A percentile compares a stretch with the other conserved stretches of the same genome.
Evolutionary conservation across 1,284 basidiomycete species (phyloP).

Genomic region (Trichosporon sp.): DNA sequence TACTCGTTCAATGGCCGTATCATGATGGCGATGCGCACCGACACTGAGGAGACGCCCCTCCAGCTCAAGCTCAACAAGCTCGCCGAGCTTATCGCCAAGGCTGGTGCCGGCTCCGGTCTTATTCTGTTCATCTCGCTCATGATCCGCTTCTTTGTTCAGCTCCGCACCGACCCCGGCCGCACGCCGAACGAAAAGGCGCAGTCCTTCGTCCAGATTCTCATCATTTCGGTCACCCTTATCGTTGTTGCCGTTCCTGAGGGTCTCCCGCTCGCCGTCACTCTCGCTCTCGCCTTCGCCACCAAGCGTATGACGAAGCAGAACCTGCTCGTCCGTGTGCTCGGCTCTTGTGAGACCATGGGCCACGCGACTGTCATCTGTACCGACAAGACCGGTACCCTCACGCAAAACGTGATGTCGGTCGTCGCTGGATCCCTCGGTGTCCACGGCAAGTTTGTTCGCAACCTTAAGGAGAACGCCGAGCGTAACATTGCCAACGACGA

Average conservation of each 20-base stretch:
- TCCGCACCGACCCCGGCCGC: slow-evolving; percentile 67
- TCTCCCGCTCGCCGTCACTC: slow-evolving; percentile 90
- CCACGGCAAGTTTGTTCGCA: slow-evolving; percentile 86
- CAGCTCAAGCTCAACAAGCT: slow-evolving; percentile 91
- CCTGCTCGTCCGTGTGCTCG: slow-evolving; percentile 89
- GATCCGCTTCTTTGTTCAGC: slow-evolving; percentile 91
- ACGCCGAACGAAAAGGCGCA: slow-evolving; percentile 79
- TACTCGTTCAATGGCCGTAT: slow-evolving; percentile 94
- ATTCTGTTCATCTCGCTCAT: slow-evolving; percentile 81
- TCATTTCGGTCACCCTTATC: slow-evolving; percentile 77
- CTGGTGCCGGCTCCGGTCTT: slow-evolving; percentile 79
- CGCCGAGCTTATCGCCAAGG: slow-evolving; percentile 91
- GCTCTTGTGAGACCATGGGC: slow-evolving; percentile 98
- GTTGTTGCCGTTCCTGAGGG: slow-evolving; percentile 98
- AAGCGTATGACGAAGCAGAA: slow-evolving; percentile 96
- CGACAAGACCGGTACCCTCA: slow-evolving; percentile 86
- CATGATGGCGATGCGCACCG: slow-evolving; percentile 68
- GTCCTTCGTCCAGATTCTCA: slow-evolving; percentile 57
- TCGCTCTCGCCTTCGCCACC: slow-evolving; percentile 95
- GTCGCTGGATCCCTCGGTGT: slow-evolving; percentile 94
- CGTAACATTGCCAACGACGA: slow-evolving; percentile 72
- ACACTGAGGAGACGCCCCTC: slow-evolving; percentile 70
- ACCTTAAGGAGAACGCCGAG: slow-evolving; percentile 71
- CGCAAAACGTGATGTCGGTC: slow-evolving; percentile 92
- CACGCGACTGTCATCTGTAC: slow-evolving; percentile 96